Evolutionary conservation across 352 stramenopile genomes (phyloP).

Genomic region (Phytophthora quininea): DNA sequence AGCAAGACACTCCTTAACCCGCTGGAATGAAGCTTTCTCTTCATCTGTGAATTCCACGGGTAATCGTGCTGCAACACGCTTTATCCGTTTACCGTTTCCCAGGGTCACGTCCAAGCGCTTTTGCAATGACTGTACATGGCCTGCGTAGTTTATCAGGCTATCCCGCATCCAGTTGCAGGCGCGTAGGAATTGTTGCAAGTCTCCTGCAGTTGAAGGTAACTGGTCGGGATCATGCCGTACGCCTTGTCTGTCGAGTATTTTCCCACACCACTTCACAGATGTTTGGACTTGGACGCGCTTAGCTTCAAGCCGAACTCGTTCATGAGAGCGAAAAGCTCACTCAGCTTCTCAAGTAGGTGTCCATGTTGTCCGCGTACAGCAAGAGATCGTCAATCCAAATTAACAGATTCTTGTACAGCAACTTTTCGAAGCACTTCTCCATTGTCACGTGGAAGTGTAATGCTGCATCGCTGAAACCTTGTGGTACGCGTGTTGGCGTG

Average conservation of each 20-base stretch:
- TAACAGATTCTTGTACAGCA: conserved; percentile 22
- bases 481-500: conserved; percentile 21
- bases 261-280: conserved; percentile 28
- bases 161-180: conserved; percentile 13
- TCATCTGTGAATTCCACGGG: conserved; percentile 3
- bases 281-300: conserved; percentile 19
- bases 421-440: conserved; percentile 6
- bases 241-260: conserved; percentile 9
- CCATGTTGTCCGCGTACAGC: conserved; percentile 20
- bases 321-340: conserved; percentile 25
- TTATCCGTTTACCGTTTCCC: conserved; percentile 3
- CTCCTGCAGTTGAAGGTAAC: conserved; percentile 1
- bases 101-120: conserved; percentile 7
- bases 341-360: conserved; percentile 31
- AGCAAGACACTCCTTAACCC: conserved; percentile 3
- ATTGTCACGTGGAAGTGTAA: conserved; percentile 17
- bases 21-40: neutral
- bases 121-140: conserved; percentile 2
- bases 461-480: conserved; percentile 15
- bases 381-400: conserved; percentile 46
- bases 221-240: conserved; percentile 7
- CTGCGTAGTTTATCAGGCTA: conserved; percentile 5
- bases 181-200: conserved; percentile 15
- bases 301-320: conserved; percentile 30
- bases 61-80: conserved; percentile 1